phyloP scores from a whole-genome alignment of 768 basidiomycete species.

The Russula lepida region DNA sequence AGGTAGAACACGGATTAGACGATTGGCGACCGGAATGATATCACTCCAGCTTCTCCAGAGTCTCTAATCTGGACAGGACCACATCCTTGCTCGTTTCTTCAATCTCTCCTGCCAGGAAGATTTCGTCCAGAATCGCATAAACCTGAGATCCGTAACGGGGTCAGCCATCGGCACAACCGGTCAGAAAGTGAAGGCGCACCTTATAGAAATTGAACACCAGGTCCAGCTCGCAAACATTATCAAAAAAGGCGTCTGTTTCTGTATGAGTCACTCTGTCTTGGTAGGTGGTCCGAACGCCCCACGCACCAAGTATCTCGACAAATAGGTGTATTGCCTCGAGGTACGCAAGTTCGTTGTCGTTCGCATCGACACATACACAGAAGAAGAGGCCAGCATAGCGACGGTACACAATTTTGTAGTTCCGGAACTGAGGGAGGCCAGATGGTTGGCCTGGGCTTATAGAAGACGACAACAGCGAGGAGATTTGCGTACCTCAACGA shows the following conservation, averaged over 20 bases:
- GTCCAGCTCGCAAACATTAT: conserved; percentile 97
- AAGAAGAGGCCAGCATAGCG: conserved; percentile 98
- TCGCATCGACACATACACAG: conserved; percentile 93
- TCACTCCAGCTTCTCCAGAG: conserved; percentile 88
- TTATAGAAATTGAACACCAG: conserved; percentile 99
- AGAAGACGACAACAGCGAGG: neutral
- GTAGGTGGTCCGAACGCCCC: conserved; percentile 44
- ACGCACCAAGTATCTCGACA: conserved; percentile 90
- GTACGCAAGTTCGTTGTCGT: conserved; percentile 97
- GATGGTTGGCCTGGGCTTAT: conserved; percentile 1
- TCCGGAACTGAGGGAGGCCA: conserved; percentile 64
- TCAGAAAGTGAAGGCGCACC: conserved; percentile 32
- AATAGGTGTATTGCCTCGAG: conserved; percentile 97
- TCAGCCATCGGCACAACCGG: neutral
- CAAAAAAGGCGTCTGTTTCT: conserved; percentile 87
- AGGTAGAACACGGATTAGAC: neutral
- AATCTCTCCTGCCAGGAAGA: conserved; percentile 96
- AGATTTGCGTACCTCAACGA: conserved; percentile 73
- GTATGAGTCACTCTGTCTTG: neutral
- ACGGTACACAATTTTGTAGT: conserved; percentile 95
- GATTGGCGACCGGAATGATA: neutral
- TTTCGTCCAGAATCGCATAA: conserved; percentile 96
- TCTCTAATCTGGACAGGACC: conserved; percentile 81
- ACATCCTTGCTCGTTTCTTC: conserved; percentile 98
- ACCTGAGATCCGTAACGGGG: conserved; percentile 45